These are phyloP conservation scores for Rauvolfia tetraphylla DNA, from an alignment of 257 asterid genomes.

Conservation along the genomic window DNA sequence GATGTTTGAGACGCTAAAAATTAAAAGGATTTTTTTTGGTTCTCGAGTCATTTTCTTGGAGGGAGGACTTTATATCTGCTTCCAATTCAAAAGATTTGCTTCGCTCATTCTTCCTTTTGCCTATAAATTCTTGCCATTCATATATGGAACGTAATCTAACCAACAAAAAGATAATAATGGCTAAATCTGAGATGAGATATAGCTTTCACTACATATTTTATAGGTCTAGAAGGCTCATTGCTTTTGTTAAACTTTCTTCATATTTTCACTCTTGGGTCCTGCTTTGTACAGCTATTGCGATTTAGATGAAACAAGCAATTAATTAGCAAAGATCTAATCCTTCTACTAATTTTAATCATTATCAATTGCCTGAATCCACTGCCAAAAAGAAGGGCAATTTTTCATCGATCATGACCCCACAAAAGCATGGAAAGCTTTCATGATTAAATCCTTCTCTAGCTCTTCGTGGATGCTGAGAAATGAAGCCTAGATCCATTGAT, in stretches of 20 bases:
- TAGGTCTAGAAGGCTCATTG: not conserved
- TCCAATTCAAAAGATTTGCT: not conserved
- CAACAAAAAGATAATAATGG: too few relatives aligned
- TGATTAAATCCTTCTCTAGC: not conserved
- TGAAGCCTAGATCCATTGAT: not conserved
- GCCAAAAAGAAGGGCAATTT: conserved; percentile 1
- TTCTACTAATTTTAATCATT: not conserved
- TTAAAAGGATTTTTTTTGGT: too few relatives aligned
- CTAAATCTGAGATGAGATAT: too few relatives aligned
- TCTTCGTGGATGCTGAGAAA: conserved; percentile 1
- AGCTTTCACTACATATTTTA: too few relatives aligned
- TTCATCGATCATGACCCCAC: conserved; percentile 4
- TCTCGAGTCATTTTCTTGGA: too few relatives aligned
- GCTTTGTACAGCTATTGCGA: not conserved
- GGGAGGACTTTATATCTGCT: too few relatives aligned
- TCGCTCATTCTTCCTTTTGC: not conserved
- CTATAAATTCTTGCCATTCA: not conserved
- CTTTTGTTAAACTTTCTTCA: not conserved
- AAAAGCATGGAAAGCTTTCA: conserved; percentile 23
- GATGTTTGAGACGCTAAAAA: too few relatives aligned
- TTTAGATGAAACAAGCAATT: not conserved
- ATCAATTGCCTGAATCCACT: not conserved
- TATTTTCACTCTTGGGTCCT: not conserved
- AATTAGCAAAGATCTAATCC: not conserved
- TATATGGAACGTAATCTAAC: not conserved